Conservation (phyloP, 2,329 filamentous ascomycete species). For the Mycosphaerella arachidis region DNA sequence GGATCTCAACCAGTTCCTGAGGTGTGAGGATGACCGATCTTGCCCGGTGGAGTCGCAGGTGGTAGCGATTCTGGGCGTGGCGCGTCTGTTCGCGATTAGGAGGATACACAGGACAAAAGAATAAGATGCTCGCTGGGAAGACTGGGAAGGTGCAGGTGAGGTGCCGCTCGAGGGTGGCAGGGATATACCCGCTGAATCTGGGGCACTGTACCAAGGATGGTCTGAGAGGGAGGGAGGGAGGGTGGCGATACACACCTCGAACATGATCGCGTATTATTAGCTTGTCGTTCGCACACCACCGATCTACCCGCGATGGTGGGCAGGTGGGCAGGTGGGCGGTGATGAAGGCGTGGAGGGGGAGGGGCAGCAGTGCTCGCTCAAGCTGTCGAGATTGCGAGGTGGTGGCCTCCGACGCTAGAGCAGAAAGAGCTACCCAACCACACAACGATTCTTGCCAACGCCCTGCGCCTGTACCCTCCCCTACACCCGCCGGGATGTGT, state of each 20-base stretch:
- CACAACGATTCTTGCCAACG: neutral
- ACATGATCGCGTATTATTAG: conserved; percentile 4
- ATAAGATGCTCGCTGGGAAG: neutral
- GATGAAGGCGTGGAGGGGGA: neutral
- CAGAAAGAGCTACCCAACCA: neutral
- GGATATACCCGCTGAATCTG: conserved; percentile 1
- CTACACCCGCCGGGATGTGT: neutral
- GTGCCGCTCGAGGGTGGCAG: neutral
- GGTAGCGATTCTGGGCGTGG: conserved; percentile 69
- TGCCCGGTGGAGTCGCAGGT: conserved; percentile 75
- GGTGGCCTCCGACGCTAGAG: neutral
- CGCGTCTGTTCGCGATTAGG: conserved; percentile 37
- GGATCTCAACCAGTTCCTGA: conserved; percentile 86
- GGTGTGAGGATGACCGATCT: conserved; percentile 76
- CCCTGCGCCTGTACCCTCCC: neutral
- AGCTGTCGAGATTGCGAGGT: neutral
- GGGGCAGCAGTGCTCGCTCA: neutral
- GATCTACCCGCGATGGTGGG: neutral
- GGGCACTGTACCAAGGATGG: neutral
- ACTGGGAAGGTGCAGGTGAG: neutral
- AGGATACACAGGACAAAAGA: neutral
- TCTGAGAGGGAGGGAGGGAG: neutral
- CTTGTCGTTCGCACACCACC: too few relatives aligned
- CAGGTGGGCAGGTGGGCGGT: neutral
- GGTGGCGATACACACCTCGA: conserved; percentile 3